Evolutionary conservation across 495 filamentous ascomycete species (phyloP).

Genomic region (Aspergillus ellipticus): DNA sequence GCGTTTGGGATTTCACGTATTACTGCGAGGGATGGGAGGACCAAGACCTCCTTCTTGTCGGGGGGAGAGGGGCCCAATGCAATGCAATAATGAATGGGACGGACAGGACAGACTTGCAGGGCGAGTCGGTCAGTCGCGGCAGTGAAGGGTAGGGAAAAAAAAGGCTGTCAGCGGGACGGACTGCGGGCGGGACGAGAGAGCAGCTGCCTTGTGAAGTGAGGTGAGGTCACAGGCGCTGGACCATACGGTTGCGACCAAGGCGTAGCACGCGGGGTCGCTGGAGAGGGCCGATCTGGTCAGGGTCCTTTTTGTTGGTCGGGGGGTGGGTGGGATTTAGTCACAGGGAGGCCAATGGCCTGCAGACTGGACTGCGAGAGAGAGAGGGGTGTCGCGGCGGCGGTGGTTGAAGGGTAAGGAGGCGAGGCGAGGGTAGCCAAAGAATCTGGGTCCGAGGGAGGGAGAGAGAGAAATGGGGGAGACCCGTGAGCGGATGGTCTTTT

Average conservation of each 20-base stretch:
- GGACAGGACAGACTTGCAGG: background rate
- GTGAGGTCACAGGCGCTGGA: conserved; percentile 30
- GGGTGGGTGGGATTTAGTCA: background rate
- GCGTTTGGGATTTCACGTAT: conserved; percentile 4
- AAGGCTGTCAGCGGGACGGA: conserved; percentile 21
- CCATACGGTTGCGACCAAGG: conserved; percentile 29
- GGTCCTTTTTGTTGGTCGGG: background rate
- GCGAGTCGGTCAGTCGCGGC: conserved; percentile 10
- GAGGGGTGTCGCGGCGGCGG: background rate
- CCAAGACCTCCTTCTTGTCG: conserved; percentile 1
- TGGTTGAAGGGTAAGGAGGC: background rate
- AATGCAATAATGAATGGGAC: background rate
- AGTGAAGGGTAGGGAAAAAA: conserved; percentile 3
- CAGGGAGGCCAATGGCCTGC: background rate
- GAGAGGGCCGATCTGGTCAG: background rate
- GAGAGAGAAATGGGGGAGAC: background rate
- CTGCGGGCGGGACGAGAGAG: conserved; percentile 21
- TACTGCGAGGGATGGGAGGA: conserved; percentile 11
- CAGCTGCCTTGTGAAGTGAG: conserved; percentile 39
- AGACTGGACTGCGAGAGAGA: background rate
- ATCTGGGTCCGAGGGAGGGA: background rate
- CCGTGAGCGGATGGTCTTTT: background rate
- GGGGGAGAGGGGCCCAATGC: background rate
- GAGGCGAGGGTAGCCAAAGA: background rate
- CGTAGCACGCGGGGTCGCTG: conserved; percentile 20